These are phyloP conservation scores for Ceratobasidium sp. DNA, from an alignment of 1,284 basidiomycete species.

Conservation along the genomic window DNA sequence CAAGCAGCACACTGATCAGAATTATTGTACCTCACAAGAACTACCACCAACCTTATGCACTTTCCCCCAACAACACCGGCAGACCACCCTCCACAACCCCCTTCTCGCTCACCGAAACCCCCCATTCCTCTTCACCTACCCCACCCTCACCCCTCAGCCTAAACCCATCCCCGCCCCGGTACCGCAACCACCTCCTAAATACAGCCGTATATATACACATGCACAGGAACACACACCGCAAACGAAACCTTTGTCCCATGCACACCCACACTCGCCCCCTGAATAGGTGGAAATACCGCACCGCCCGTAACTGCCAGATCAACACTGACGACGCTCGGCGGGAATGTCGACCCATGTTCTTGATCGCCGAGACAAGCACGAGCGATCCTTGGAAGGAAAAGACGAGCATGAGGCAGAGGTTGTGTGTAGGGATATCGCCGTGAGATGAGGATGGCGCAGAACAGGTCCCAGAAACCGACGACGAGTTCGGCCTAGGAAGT, in stretches of 20 bases:
- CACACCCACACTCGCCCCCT: constrained; percentile 58
- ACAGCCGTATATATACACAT: constrained; percentile 52
- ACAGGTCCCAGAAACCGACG: constrained; percentile 54
- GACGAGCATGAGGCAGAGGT: constrained; percentile 57
- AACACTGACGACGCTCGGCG: constrained; percentile 57
- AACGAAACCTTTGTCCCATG: constrained; percentile 54
- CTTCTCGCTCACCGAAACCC: too few relatives aligned
- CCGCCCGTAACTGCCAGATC: constrained; percentile 58
- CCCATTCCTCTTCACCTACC: background rate
- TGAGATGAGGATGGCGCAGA: constrained; percentile 55
- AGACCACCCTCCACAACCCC: too few relatives aligned
- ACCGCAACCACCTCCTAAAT: constrained; percentile 54
- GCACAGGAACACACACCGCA: constrained; percentile 56
- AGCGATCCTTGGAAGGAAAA: constrained; percentile 60
- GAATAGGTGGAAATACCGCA: constrained; percentile 59
- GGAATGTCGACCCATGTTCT: constrained; percentile 57
- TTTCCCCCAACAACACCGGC: too few relatives aligned
- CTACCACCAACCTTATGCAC: too few relatives aligned
- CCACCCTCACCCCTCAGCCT: background rate
- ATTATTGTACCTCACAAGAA: too few relatives aligned
- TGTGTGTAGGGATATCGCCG: constrained; percentile 55
- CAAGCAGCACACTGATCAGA: too few relatives aligned
- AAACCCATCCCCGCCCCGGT: constrained; percentile 41
- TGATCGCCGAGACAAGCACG: constrained; percentile 58
- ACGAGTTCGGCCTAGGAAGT: constrained; percentile 50